A percentile compares a stretch with the other conserved stretches of the same genome.
These are phyloP conservation scores for Rhizopogon sp. DNA, from an alignment of 768 basidiomycete genomes.

Conservation along the genomic window DNA sequence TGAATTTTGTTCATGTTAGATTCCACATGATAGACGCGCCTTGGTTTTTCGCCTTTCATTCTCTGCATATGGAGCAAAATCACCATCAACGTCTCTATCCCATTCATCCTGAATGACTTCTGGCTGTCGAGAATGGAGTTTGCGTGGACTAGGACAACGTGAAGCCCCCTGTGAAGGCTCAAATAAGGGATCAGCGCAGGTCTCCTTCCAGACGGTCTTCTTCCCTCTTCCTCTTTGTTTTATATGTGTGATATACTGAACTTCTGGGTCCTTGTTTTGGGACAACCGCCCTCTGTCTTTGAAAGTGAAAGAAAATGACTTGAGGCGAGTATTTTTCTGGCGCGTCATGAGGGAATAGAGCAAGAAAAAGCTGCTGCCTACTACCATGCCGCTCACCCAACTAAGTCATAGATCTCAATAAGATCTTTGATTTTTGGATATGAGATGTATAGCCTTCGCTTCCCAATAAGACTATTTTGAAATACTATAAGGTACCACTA, in stretches of 20 bases:
- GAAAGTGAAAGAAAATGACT: neutral
- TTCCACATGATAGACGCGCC: neutral
- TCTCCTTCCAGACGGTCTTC: neutral
- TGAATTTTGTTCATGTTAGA: neutral
- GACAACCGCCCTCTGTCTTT: neutral
- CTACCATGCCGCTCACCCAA: too few species aligned
- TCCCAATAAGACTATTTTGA: neutral
- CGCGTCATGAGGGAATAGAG: neutral
- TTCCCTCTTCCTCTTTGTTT: neutral
- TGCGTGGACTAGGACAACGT: neutral
- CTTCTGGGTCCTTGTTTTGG: neutral
- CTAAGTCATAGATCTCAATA: too few species aligned
- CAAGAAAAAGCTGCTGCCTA: too few species aligned
- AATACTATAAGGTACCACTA: neutral
- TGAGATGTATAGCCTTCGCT: too few species aligned
- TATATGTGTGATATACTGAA: neutral
- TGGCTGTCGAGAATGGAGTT: neutral
- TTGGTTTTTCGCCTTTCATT: neutral
- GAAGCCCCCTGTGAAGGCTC: neutral
- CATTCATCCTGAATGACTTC: too few species aligned
- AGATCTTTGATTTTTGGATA: too few species aligned
- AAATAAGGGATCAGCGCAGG: neutral
- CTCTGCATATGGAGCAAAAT: neutral
- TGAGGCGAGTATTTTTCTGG: neutral
- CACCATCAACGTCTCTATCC: neutral